A percentile compares a stretch with the other conserved stretches of the same genome.
These are phyloP conservation scores for Lindgomyces ingoldianus DNA, from an alignment of 495 filamentous ascomycete genomes.

Conservation along the genomic window DNA sequence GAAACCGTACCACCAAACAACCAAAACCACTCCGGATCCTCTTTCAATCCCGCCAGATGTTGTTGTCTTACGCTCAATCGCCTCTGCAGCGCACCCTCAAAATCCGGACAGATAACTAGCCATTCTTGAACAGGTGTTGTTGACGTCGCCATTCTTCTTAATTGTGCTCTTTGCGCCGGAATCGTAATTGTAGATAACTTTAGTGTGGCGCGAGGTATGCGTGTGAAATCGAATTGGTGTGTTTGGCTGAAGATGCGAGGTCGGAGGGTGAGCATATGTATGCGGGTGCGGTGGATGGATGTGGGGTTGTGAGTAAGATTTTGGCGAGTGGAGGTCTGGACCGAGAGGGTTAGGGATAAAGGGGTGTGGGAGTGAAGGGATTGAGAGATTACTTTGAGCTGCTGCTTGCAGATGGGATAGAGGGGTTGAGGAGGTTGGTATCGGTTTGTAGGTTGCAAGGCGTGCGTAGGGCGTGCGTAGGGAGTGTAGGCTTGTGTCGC, in stretches of 20 bases:
- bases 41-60: conserved; percentile 25
- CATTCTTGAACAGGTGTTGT: conserved; percentile 58
- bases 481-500: too few relatives aligned
- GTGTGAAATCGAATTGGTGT: not conserved
- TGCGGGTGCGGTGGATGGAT: not conserved
- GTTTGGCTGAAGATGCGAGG: not conserved
- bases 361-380: not conserved
- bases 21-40: conserved; percentile 35
- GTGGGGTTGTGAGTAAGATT: not conserved
- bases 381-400: not conserved
- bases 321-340: not conserved
- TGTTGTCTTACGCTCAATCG: conserved; percentile 68
- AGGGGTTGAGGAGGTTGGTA: not conserved
- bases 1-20: conserved; percentile 32
- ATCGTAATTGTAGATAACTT: too few relatives aligned
- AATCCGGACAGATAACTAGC: conserved; percentile 83
- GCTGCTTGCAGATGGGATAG: not conserved
- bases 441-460: not conserved
- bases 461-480: not conserved
- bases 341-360: too few relatives aligned
- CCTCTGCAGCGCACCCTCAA: conserved; percentile 63
- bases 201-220: too few relatives aligned
- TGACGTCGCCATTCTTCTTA: conserved; percentile 1
- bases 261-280: not conserved
- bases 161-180: too few relatives aligned